Evolutionary conservation across 2,329 filamentous ascomycete genomes (phyloP).

Genomic region (Cladosporium sp.): DNA sequence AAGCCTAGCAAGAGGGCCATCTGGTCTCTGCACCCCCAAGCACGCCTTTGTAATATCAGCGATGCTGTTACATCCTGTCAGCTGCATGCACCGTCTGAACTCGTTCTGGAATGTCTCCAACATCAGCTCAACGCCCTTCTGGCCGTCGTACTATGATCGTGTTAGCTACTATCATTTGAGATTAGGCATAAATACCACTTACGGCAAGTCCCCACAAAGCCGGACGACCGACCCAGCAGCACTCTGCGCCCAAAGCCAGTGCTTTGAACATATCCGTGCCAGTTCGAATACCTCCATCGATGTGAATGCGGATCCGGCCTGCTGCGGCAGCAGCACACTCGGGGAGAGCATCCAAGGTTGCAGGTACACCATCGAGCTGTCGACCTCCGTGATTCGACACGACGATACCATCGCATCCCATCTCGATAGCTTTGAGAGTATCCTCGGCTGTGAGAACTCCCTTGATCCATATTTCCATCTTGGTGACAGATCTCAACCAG

Average conservation of each 20-base stretch:
- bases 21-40: constrained; percentile 34
- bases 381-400: constrained; percentile 56
- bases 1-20: constrained; percentile 40
- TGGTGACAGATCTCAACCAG: constrained; percentile 52
- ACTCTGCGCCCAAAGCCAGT: constrained; percentile 54
- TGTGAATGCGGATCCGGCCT: constrained; percentile 59
- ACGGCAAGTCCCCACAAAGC: constrained; percentile 54
- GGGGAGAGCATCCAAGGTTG: constrained; percentile 31
- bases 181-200: constrained; percentile 25
- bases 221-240: constrained; percentile 52
- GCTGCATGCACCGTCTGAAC: constrained; percentile 42
- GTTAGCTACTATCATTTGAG: constrained; percentile 15
- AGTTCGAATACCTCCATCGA: constrained; percentile 61
- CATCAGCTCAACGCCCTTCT: constrained; percentile 44
- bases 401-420: constrained; percentile 67
- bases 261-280: constrained; percentile 63
- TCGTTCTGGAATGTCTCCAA: constrained; percentile 42
- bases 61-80: constrained; percentile 40
- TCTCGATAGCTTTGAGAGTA: constrained; percentile 51
- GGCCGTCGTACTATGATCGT: constrained; percentile 38
- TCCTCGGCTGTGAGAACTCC: constrained; percentile 45
- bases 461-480: constrained; percentile 54
- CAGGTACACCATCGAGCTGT: constrained; percentile 20
- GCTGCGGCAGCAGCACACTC: constrained; percentile 43
- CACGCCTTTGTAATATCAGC: constrained; percentile 40